A percentile compares a stretch with the other conserved stretches of the same genome.
phyloP scores from a whole-genome alignment of 257 asterid genomes.

The Voacanga thouarsii region DNA sequence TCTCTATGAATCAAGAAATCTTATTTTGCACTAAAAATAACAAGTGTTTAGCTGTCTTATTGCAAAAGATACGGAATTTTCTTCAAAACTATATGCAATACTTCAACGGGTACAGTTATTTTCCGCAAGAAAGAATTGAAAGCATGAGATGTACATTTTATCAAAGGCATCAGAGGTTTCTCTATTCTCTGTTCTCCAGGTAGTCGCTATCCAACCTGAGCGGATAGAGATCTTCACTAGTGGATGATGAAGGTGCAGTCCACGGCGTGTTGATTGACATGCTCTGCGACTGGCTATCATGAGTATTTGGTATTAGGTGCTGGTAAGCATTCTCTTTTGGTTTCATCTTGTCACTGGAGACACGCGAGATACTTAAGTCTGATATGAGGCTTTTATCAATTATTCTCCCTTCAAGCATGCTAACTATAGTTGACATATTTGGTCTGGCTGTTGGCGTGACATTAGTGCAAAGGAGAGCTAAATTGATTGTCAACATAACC shows the following conservation, averaged over 20 bases:
- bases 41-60: not conserved
- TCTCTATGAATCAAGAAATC: not conserved
- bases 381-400: slow-evolving; percentile 6
- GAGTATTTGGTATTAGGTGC: not conserved
- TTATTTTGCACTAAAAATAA: not conserved
- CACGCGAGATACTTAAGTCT: not conserved
- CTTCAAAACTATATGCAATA: not conserved
- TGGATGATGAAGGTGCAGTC: slow-evolving; percentile 9
- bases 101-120: not conserved
- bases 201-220: not conserved
- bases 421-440: slow-evolving; percentile 34
- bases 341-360: not conserved
- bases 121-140: not conserved
- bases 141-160: not conserved
- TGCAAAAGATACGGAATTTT: no score
- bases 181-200: not conserved
- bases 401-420: slow-evolving; percentile 30
- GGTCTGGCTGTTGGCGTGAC: slow-evolving; percentile 26
- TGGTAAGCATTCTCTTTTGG: not conserved
- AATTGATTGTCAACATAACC: slow-evolving; percentile 18
- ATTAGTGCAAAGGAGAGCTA: slow-evolving; percentile 31
- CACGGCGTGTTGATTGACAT: slow-evolving; percentile 4
- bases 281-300: not conserved
- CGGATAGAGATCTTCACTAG: slow-evolving; percentile 16
- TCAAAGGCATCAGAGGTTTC: not conserved